These are phyloP conservation scores for Solanum etuberosum DNA, from an alignment of 257 asterid species.

Conservation along the genomic window DNA sequence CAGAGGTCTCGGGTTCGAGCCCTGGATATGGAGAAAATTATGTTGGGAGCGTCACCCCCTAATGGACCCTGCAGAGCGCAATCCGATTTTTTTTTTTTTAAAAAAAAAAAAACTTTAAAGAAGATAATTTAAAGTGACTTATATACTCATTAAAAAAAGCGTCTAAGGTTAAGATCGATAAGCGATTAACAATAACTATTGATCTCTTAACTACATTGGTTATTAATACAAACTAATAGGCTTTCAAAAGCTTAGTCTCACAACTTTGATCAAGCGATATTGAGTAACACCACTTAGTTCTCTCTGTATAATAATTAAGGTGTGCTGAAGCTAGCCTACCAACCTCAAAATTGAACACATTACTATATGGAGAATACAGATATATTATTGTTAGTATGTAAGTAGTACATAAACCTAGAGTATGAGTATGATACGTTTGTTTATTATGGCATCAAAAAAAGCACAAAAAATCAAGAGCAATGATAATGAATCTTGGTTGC, in stretches of 20 bases:
- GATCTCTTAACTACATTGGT: not conserved
- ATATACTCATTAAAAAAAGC: not conserved
- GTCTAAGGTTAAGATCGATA: not conserved
- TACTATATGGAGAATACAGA: not conserved
- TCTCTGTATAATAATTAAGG: not conserved
- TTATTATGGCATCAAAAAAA: conserved; percentile 25
- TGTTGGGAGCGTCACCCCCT: too few species aligned
- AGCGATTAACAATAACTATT: not conserved
- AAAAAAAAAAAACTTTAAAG: too few species aligned
- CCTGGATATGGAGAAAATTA: too few species aligned
- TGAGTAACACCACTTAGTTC: not conserved
- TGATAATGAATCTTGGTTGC: conserved; percentile 77
- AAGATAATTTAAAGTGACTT: not conserved
- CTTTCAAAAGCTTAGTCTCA: not conserved
- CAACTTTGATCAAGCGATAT: not conserved
- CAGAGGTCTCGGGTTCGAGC: too few species aligned
- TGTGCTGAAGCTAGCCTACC: not conserved
- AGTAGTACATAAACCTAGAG: not conserved
- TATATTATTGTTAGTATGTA: not conserved
- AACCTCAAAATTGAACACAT: not conserved
- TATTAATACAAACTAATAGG: not conserved
- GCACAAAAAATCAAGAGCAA: conserved; percentile 26
- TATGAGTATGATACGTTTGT: conserved; percentile 18
- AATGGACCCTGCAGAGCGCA: too few species aligned
- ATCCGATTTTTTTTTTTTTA: too few species aligned